Conservation (phyloP, 2,329 filamentous ascomycete genomes). For the Teratosphaeria gauchensis region DNA sequence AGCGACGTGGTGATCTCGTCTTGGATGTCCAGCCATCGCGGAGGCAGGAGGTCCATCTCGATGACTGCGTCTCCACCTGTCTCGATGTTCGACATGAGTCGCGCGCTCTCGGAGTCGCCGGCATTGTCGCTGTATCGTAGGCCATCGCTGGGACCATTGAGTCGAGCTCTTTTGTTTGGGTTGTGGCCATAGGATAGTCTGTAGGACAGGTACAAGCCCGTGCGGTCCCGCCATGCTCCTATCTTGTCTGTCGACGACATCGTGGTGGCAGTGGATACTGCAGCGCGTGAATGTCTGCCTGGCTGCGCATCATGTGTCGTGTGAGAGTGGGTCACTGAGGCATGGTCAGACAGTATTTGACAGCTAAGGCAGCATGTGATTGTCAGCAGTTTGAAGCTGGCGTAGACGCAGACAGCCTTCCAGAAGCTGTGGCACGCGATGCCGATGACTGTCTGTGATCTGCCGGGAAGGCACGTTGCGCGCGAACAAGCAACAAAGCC, state of each 20-base stretch:
- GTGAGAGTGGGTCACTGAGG: not conserved
- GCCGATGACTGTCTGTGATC: not conserved
- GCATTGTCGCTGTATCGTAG: conserved; percentile 38
- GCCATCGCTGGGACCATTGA: conserved; percentile 38
- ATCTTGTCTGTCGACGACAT: conserved; percentile 12
- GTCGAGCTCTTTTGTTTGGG: conserved; percentile 65
- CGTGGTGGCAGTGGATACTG: conserved; percentile 7
- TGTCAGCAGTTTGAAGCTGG: not conserved
- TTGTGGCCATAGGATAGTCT: conserved; percentile 97
- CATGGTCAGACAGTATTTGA: not conserved
- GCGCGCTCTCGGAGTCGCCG: conserved; percentile 51
- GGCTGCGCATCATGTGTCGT: not conserved
- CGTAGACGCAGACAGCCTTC: not conserved
- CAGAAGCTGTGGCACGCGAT: not conserved
- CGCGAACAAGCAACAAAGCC: not conserved
- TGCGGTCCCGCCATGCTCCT: conserved; percentile 87
- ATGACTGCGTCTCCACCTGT: conserved; percentile 92
- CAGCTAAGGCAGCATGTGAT: not conserved
- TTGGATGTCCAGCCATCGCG: conserved; percentile 89
- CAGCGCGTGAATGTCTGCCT: not conserved
- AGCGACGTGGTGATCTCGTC: conserved; percentile 85
- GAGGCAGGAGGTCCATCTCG: conserved; percentile 94
- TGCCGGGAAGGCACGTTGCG: too few relatives aligned
- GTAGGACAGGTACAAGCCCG: conserved; percentile 98
- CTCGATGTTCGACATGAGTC: conserved; percentile 67